Evolutionary conservation across 2,329 filamentous ascomycete genomes (phyloP), one percentile per base, ranked within the genome.

Genomic region (Exutisphaerella laricina): DNA sequence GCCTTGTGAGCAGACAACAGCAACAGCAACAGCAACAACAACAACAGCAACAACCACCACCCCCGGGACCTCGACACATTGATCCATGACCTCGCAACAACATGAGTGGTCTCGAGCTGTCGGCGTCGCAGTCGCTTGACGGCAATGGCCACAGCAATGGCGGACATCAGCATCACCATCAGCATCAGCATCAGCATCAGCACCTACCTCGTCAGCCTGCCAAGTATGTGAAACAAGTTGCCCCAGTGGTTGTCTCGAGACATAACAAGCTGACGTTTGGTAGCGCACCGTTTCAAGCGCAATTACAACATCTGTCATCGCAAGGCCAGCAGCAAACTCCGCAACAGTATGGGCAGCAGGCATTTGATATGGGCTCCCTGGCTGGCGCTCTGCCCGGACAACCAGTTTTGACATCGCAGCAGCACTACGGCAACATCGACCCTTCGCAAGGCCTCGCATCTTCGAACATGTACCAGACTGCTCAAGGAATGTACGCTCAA

Each of bases 211-310:
- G 42, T 37, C 49, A 39, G 34, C 38, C 45, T 21, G 41, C 41
- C 30, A 48, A 45, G 50, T 48, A 41, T 23, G 47, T 40, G 20
- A 12, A 31, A 29, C 36, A 34, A 22, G n/a, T 3, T 34, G 20
- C 14, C 28, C 6, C 23, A n/a, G 5, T 39, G 23, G 21, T 26
- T 25, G 2, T 21, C 32, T 13, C 14, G 4, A 16, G 17, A 42
- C 38, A 41, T 18, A 16, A 16, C 20, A 14, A 33, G 16, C 42
- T 41, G 41, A 45, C 39, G 28, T 18, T 26, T 30, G 32, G 40
- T 43, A 54, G 51, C 28, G 44, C 49, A 23, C 45, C 51, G 32
- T 54, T 54, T 34, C 51, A 53, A 37, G 46, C 46, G 18, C 51
- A 54, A 43, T 40, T 54, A 20, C 47, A 50, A 20, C 47, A 54